Base-by-base conservation (phyloP, 148 eudicot genomes). In the Mesembryanthemum crystallinum region DNA sequence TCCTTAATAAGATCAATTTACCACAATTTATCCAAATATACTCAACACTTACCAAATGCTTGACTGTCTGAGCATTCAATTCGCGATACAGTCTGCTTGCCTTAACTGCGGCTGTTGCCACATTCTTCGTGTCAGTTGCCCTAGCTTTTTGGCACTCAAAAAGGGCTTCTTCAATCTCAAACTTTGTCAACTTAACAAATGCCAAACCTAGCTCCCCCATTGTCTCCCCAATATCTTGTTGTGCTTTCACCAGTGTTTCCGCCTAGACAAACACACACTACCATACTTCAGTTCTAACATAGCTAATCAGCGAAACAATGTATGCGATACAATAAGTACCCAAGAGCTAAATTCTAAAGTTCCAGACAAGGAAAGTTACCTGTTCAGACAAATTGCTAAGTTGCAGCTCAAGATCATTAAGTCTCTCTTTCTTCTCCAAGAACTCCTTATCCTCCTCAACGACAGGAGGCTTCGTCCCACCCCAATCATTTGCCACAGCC, bases 141-240 rank as follows among this genome's bases (percentile, higher is more conserved):
- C 91, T 84, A 28, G 74, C 58, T 77, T 80, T 89, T 76, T 95
- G 97, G 64, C 91, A 82, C 61, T 87, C 84, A 63, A 72, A 67
- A 47, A 73, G 23, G 2, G 92, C 94, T 73, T 89, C 84, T 79
- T 90, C 85, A 35, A 86, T 83, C 81, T 95, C 99, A 82, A 95
- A 89, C 75, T 90, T 92, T 11, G 94, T 86, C 86, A 95, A 79
- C 83, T 91, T 95, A 32, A 95, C 86, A 79, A 91, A 91, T 45
- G 92, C 87, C 61, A 95, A 78, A 54, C 99, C 99, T 67, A 95
- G 79, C 45, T 89, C 94, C 32, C 97, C 99, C 92, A 91, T 85
- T n/a, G 96, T 88, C 72, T 92, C 96, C 43, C 96, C 96, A 78
- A 91, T 86, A 49, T 87, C 89, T 82, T 89, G 96, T 78, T 95